Base-by-base conservation (phyloP, 1,284 basidiomycete species). In the Moesziomyces sp. region DNA sequence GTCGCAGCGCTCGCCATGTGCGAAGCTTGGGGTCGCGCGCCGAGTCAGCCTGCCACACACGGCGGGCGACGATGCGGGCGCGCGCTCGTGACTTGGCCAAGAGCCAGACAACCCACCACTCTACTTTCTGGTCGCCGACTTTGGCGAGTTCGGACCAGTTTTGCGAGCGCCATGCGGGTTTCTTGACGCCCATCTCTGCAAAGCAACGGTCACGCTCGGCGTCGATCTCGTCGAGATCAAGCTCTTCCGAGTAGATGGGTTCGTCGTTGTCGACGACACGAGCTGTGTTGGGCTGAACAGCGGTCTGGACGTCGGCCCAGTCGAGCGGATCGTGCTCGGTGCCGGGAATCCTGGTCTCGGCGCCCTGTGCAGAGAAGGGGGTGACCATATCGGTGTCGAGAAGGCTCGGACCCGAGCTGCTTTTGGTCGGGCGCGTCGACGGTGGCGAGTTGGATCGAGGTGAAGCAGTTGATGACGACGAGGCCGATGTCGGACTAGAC, bases 221-320 rank as follows among this genome's bases (percentile, higher is more conserved):
- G 30, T 66, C 67, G 28, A 77, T 68, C 47, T 74, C 70, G 57
- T 69, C 65, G 11, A 77, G 61, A 24, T 73, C 74, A 14, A 77
- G 63, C 49, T 61, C 63, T 33, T 68, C 67, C 18, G 71, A 69
- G 46, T 70, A 70, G 66, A 70, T 73, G 35, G 62, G 66, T 55
- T 74, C 62, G 55, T 67, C 68, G 33, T 68, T 63, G 54, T 64
- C 58, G 16, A 49, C 52, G 47, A 43, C 24, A 47, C 53, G 58
- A 4, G 64, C 49, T 3, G 19, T 13, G 46, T 68, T 74, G 33
- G 71, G 61, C 16, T 52, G 33, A n/a, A 61, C 56, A 3, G 46
- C 16, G 2, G 57, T 52, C 10, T 53, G 46, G 4, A 59, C 64
- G 33, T 77, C 66, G n/a, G 52, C 66, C 71, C 71, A 77, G 19